These are phyloP conservation scores for Termitomyces titanicus DNA, from an alignment of 768 basidiomycete species.

Conservation along the genomic window DNA sequence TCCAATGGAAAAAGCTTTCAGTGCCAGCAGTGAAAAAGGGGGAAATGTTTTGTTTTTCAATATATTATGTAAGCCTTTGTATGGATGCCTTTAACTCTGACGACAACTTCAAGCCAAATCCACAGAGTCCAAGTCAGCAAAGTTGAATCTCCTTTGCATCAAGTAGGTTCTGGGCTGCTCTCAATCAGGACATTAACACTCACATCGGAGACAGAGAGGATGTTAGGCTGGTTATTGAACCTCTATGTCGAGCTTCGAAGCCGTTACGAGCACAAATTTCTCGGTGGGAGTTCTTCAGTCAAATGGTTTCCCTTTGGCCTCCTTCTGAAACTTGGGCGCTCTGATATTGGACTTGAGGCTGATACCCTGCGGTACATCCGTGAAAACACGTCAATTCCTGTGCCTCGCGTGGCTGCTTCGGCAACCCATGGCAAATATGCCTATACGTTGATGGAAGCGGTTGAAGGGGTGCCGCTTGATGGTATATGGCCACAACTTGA, in stretches of 20 bases:
- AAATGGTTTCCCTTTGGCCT: conserved; percentile 10
- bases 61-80: background rate
- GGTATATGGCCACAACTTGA: conserved; percentile 1
- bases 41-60: too few relatives aligned
- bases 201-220: background rate
- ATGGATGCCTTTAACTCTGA: background rate
- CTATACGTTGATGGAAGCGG: conserved; percentile 4
- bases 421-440: conserved; percentile 1
- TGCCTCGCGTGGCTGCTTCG: conserved; percentile 3
- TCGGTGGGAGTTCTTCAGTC: background rate
- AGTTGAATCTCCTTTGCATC: background rate
- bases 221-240: conserved; percentile 7
- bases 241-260: conserved; percentile 1
- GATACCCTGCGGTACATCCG: conserved; percentile 8
- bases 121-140: background rate
- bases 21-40: too few relatives aligned
- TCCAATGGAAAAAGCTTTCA: too few relatives aligned
- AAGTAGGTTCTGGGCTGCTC: background rate
- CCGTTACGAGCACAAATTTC: conserved; percentile 1
- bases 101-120: background rate
- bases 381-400: conserved; percentile 7
- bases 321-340: conserved; percentile 2
- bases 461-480: background rate
- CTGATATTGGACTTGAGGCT: conserved; percentile 4
- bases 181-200: background rate